Conservation (phyloP, 371 early-diverging fungal species). For the Catenaria anguillulae region DNA sequence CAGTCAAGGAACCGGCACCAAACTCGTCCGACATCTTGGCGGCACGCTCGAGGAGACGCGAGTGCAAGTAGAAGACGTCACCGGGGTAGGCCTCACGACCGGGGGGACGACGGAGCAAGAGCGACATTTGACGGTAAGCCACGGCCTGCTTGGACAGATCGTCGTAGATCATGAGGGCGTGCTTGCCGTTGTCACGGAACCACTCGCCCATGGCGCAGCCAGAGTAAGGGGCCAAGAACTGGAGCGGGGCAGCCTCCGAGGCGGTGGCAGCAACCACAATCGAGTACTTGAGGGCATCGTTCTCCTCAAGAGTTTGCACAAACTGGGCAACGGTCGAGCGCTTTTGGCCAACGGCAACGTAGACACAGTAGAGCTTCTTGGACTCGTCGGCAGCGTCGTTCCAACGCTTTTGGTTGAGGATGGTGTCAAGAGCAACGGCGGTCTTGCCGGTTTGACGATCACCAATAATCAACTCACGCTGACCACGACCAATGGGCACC, state of each 20-base stretch:
- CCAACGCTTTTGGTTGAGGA: slow-evolving; percentile 93
- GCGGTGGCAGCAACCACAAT: slow-evolving; percentile 92
- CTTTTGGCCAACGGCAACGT: slow-evolving; percentile 94
- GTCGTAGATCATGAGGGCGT: slow-evolving; percentile 90
- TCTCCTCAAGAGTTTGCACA: slow-evolving; percentile 85
- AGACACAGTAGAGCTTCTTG: slow-evolving; percentile 91
- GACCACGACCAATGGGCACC: slow-evolving; percentile 96
- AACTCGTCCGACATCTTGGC: slow-evolving; percentile 90
- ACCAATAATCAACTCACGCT: slow-evolving; percentile 96
- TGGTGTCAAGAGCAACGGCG: slow-evolving; percentile 87
- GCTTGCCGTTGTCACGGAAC: slow-evolving; percentile 95
- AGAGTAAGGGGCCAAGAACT: slow-evolving; percentile 91
- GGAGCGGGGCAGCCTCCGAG: slow-evolving; percentile 88
- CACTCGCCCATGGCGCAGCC: slow-evolving; percentile 91
- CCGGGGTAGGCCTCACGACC: slow-evolving; percentile 97
- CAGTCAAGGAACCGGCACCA: slow-evolving; percentile 87
- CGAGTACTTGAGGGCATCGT: slow-evolving; percentile 85
- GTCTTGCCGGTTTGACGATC: slow-evolving; percentile 97
- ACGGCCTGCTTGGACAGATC: slow-evolving; percentile 96
- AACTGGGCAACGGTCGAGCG: slow-evolving; percentile 94
- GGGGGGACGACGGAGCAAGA: slow-evolving; percentile 91
- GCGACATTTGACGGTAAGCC: slow-evolving; percentile 95
- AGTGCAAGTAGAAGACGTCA: slow-evolving; percentile 95
- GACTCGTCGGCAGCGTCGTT: slow-evolving; percentile 66
- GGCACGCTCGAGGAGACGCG: slow-evolving; percentile 89